Evolutionary conservation across 2,329 filamentous ascomycete genomes (phyloP).

Genomic region (Chalaropsis thielavioides): DNA sequence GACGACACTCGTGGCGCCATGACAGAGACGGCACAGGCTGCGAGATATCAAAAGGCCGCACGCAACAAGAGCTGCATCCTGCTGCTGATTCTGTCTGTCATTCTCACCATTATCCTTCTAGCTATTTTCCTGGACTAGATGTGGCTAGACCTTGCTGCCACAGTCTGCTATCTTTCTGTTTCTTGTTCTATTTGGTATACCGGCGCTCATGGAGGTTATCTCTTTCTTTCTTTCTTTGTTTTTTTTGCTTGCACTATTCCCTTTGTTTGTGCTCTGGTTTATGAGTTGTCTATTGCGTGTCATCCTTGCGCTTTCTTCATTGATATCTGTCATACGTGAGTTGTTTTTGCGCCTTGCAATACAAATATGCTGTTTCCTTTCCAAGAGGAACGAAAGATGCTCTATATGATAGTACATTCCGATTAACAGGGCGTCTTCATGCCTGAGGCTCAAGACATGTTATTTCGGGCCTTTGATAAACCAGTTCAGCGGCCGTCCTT

Average conservation of each 20-base stretch:
- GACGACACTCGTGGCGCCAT: slow-evolving; percentile 76
- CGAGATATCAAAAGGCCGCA: slow-evolving; percentile 86
- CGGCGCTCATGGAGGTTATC: slow-evolving; percentile 19
- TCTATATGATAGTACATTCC: background rate
- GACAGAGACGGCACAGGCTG: slow-evolving; percentile 69
- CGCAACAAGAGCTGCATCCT: slow-evolving; percentile 90
- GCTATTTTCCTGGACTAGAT: slow-evolving; percentile 63
- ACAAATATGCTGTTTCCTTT: background rate
- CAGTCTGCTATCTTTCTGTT: slow-evolving; percentile 2
- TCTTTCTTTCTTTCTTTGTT: slow-evolving; percentile 5
- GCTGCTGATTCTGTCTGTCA: slow-evolving; percentile 73
- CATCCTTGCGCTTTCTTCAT: slow-evolving; percentile 18
- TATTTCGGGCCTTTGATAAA: slow-evolving; percentile 10
- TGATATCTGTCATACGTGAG: slow-evolving; percentile 16
- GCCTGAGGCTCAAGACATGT: background rate
- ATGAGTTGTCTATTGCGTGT: slow-evolving; percentile 12
- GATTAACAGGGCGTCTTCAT: background rate
- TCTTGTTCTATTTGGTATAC: slow-evolving; percentile 22
- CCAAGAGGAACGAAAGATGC: background rate
- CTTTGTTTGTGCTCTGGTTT: slow-evolving; percentile 16
- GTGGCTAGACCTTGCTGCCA: slow-evolving; percentile 7
- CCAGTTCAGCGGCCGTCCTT: slow-evolving; percentile 14
- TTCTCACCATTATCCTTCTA: slow-evolving; percentile 76
- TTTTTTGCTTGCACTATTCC: slow-evolving; percentile 19
- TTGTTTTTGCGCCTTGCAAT: slow-evolving; percentile 1